Base-by-base conservation (phyloP, 108 stramenopile species). In the Cyclotella cryptica region DNA sequence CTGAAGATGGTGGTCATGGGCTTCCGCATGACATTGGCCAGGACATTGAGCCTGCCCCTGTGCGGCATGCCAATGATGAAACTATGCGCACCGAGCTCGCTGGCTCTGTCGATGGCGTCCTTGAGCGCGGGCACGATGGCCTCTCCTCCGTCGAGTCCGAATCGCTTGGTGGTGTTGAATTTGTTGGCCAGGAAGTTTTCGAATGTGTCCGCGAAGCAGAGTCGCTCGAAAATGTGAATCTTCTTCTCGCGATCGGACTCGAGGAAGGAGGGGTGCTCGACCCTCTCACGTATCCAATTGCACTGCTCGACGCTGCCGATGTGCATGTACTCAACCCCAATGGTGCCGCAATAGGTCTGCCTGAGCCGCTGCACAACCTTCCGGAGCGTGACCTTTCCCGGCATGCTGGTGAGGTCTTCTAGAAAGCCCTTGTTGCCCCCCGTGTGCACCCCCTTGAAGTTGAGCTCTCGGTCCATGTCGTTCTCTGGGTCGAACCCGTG, bases 11-110 rank as follows among this genome's bases (percentile, higher is more conserved):
- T 79, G 10, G 93, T 94, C 97, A 98, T 98, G 58, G 98, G 98
- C 92, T 99, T 99, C 49, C 98, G 87, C 92, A 99, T 95, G 26
- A 99, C 99, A 88, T 99, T 99, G 45, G 96, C 97, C 76, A 99
- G 85, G 41, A 98, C 88, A 81, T 99, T 99, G 45, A 99, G 74
- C 45, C 99, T 89, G 21, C 99, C 99, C 40, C 96, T 86, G 80
- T 99, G 99, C 10, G 99, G 98, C 99, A 99, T 99, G 35, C 98
- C 99, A 74, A 99, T 93, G 58, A 98, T 96, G 74, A 99, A 97
- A 59, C 91, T 89, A 75, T 96, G 92, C 44, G 98, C 96, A 30
- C 99, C 99, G 45, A 98, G 77, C 72, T 97, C 96, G 47, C 85
- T 83, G n/a, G 97, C 98, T 26, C 94, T 86, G 77, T 99, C 98